Evolutionary conservation across 2,329 filamentous ascomycete species (phyloP), one percentile per base, ranked within the genome.

Genomic region (Trichoderma gracile): DNA sequence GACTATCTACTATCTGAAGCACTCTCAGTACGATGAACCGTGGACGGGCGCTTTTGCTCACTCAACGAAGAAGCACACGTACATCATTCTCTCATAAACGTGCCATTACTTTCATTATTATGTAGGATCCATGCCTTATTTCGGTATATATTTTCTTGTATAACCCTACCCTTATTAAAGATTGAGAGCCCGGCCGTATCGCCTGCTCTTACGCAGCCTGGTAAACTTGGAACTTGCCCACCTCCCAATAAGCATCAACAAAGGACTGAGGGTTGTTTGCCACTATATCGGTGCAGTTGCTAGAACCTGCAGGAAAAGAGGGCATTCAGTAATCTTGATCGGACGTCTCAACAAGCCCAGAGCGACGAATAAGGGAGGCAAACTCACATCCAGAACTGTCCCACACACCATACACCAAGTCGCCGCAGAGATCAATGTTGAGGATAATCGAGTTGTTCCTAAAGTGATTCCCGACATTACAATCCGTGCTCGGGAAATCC

Each of bases 371-470:
- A 17, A 30, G 14, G 15, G 10, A 19, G 53, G 45, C 17, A 10
- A 10, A 71, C 75, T 73, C 71, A 78, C 80, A 82, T 60, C 78
- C 80, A 21, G 83, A 83, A 14, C 74, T 68, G 2, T 75, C 74
- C 69, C 81, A 86, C 40, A 77, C 74, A 3, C 75, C 76, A 52
- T 82, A 81, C 3, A 82, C 83, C 68, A 84, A 78, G 46, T 82
- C 73, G 0, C 87, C 88, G 68, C 87, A 90, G 8, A 90, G 75
- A 72, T 87, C 84, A 67, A 89, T 89, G 69, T 90, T 89, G 47
- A 81, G 81, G 67, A 89, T 81, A 68, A 90, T 89, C 68, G 84
- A 87, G 72, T 88, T 82, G 70, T 89, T 90, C 61, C 75, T 78
- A 73, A 90, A 89, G 70, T 89, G 85, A 4, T 76, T 78, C 6